Percentiles rank a stretch among this genome's conserved stretches.
These are phyloP conservation scores for Sporothrix sp. DNA, from an alignment of 2,329 filamentous ascomycete genomes.

Conservation along the genomic window DNA sequence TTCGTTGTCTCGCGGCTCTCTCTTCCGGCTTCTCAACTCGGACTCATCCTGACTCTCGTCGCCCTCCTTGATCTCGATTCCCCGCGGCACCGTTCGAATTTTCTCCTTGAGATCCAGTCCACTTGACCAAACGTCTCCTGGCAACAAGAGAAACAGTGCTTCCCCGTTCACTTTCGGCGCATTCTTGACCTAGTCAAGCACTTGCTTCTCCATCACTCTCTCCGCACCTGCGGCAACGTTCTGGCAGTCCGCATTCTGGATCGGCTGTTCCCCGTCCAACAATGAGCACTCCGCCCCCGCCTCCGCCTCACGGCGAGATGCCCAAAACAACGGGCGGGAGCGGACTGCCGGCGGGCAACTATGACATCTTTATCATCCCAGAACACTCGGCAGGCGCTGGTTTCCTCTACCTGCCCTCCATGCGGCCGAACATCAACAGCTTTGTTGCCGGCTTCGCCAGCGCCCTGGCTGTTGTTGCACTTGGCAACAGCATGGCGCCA, in stretches of 20 bases:
- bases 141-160: not conserved
- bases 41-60: not conserved
- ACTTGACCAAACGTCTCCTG: not conserved
- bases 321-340: slow-evolving; percentile 52
- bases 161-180: not conserved
- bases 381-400: slow-evolving; percentile 81
- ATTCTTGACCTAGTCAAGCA: slow-evolving; percentile 9
- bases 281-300: slow-evolving; percentile 62
- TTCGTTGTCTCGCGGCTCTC: not conserved
- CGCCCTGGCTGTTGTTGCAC: slow-evolving; percentile 59
- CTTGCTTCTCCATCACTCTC: not conserved
- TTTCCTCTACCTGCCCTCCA: slow-evolving; percentile 87
- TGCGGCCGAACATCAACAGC: slow-evolving; percentile 78
- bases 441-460: slow-evolving; percentile 80
- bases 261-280: slow-evolving; percentile 18
- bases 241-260: slow-evolving; percentile 7
- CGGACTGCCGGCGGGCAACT: slow-evolving; percentile 71
- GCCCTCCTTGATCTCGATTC: not conserved
- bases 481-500: slow-evolving; percentile 67
- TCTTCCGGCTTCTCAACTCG: not conserved
- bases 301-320: slow-evolving; percentile 74
- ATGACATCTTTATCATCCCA: slow-evolving; percentile 95
- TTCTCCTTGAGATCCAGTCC: too few relatives aligned
- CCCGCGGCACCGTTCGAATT: too few relatives aligned
- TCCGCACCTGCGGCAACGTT: not conserved